Percentiles rank a stretch among this genome's conserved stretches.
Evolutionary conservation across 371 early-diverging fungal genomes (phyloP).

Genomic region (Circinella umbellata): DNA sequence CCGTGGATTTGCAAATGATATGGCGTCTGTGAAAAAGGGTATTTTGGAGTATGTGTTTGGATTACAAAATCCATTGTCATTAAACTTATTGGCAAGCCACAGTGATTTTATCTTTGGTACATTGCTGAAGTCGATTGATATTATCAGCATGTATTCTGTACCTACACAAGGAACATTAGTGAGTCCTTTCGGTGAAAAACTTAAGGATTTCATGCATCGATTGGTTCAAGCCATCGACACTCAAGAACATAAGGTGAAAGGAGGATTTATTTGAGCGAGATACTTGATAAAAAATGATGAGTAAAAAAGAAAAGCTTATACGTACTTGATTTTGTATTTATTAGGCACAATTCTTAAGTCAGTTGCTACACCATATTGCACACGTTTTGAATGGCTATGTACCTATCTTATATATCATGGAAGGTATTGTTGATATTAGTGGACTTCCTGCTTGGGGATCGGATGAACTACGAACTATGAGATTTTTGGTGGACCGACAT

Average conservation of each 20-base stretch:
- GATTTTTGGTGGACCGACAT: conserved; percentile 48
- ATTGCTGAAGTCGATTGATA: conserved; percentile 40
- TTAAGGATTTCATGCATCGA: conserved; percentile 31
- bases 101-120: conserved; percentile 48
- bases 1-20: conserved; percentile 51
- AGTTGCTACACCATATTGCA: conserved; percentile 45
- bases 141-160: conserved; percentile 38
- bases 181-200: conserved; percentile 52
- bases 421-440: conserved; percentile 36
- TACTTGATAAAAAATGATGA: too few relatives aligned
- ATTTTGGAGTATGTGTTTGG: conserved; percentile 47
- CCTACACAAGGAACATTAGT: conserved; percentile 47
- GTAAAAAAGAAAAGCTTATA: neutral
- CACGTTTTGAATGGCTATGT: conserved; percentile 43
- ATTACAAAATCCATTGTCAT: conserved; percentile 24
- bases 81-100: conserved; percentile 34
- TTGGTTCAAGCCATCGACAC: conserved; percentile 25
- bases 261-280: neutral
- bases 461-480: conserved; percentile 50
- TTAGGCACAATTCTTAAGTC: conserved; percentile 34
- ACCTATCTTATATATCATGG: conserved; percentile 47
- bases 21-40: conserved; percentile 40
- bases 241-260: conserved; percentile 29
- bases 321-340: neutral
- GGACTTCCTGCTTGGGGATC: conserved; percentile 38